Base-by-base conservation (phyloP, 331 rosid species). In the Telfairia occidentalis region DNA sequence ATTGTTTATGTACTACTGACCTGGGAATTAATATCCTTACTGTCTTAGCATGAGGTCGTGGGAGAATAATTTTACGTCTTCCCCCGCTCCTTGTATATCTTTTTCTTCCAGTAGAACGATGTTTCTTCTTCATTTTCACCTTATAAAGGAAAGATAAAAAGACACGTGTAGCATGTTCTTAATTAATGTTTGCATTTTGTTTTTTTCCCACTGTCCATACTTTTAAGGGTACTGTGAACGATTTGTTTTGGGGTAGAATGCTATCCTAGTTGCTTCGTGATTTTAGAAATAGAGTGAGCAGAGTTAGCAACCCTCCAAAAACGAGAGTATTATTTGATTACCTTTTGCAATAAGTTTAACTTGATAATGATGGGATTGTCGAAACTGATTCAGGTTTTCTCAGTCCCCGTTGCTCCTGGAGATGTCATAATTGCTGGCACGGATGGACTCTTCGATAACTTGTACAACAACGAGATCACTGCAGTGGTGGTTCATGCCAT, bases 381-480 rank as follows among this genome's bases (percentile, higher is more conserved):
- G 30, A 82, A 64, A 76, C 78, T 79, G 75, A 78, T 63, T 53
- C 87, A 95, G 99, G 97, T 92, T 77, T 95, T 92, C 76, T 84
- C 97, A 0, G 76, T 95, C 75, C 87, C 97, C 15, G 92, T 92
- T 73, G 97, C 96, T 43, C 87, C 89, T 0, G 92, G 98, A 1
- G 98, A 92, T 80, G 97, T 86, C 34, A 85, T 92, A 49, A 80
- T 92, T 45, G 91, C 98, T 9, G 98, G 98, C 46, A 92, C 98
- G 0, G 98, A 92, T 69, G 98, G 98, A 32, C 86, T 92, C 37
- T 92, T 92, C 21, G 98, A 92, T 81, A 92, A 92, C 85, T 79
- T 92, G 43, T 92, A 92, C 84, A 87, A 86, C 76, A 92, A 89
- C 43, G 98, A 92, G 89, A 92, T 92, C 9, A 89, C 96, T 0